phyloP scores from a whole-genome alignment of 306 rosid species.

The Fagus crenata region DNA sequence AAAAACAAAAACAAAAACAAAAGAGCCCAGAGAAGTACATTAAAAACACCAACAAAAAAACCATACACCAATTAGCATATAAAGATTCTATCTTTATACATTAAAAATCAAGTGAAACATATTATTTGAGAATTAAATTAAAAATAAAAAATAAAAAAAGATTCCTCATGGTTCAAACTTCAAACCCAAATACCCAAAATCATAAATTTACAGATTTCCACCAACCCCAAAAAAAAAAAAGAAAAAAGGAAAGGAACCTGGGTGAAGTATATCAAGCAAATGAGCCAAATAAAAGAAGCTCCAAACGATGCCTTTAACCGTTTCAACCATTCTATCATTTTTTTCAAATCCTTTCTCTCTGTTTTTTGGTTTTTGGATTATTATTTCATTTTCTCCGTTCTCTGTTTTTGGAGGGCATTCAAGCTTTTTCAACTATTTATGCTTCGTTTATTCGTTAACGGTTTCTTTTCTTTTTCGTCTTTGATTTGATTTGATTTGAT shows the following conservation, averaged over 20 bases:
- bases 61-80: too few species aligned
- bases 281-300: constrained; percentile 70
- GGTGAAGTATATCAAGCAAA: constrained; percentile 88
- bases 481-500: not conserved
- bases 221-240: not conserved
- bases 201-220: constrained; percentile 24
- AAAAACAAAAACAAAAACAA: not conserved
- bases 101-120: too few species aligned
- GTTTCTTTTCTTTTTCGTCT: not conserved
- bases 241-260: constrained; percentile 51
- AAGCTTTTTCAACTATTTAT: constrained; percentile 14
- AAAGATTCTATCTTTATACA: too few species aligned
- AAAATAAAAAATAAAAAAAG: not conserved
- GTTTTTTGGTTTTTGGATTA: not conserved
- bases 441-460: not conserved
- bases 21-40: not conserved
- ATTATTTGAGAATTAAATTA: not conserved
- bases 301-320: constrained; percentile 61
- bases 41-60: not conserved
- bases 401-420: constrained; percentile 22
- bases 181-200: constrained; percentile 19
- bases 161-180: not conserved
- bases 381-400: not conserved
- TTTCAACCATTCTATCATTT: constrained; percentile 66
- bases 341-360: not conserved